These are phyloP conservation scores for Chrysoporthe deuterocubensis DNA, from an alignment of 2,329 filamentous ascomycete genomes.

Conservation along the genomic window DNA sequence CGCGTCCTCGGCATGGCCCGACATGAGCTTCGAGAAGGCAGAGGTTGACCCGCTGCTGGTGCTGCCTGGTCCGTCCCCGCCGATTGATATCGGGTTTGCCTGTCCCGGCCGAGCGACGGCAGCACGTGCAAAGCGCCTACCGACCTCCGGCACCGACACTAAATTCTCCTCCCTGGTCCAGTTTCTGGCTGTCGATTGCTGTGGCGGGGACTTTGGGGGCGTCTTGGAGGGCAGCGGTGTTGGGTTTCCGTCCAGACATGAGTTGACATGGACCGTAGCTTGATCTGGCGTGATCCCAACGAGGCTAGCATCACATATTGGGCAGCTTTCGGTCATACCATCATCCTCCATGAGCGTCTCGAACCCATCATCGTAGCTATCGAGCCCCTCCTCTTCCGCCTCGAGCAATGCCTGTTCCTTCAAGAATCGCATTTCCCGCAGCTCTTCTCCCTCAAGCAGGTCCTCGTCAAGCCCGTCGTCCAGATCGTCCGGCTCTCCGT, in stretches of 20 bases:
- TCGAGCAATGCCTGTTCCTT: slow-evolving; percentile 73
- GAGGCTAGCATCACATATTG: slow-evolving; percentile 74
- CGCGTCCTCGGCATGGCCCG: slow-evolving; percentile 82
- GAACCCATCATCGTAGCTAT: slow-evolving; percentile 40
- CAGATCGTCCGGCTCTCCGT: slow-evolving; percentile 45
- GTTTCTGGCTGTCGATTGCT: slow-evolving; percentile 23
- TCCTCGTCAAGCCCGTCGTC: slow-evolving; percentile 62
- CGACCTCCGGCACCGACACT: slow-evolving; percentile 45
- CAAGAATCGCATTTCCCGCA: slow-evolving; percentile 71
- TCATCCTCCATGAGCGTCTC: slow-evolving; percentile 38
- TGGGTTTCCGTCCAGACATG: slow-evolving; percentile 84
- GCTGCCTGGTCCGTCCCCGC: slow-evolving; percentile 32
- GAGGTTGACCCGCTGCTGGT: slow-evolving; percentile 54
- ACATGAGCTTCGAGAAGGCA: slow-evolving; percentile 93
- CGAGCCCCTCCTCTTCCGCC: slow-evolving; percentile 54
- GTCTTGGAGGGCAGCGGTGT: slow-evolving; percentile 53
- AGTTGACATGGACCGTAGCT: slow-evolving; percentile 85
- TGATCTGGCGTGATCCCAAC: slow-evolving; percentile 65
- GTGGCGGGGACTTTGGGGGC: slow-evolving; percentile 28
- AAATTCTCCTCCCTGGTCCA: slow-evolving; percentile 24
- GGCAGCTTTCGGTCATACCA: slow-evolving; percentile 60
- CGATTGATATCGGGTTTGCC: slow-evolving; percentile 72
- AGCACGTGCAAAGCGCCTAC: slow-evolving; percentile 68
- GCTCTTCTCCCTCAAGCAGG: slow-evolving; percentile 64
- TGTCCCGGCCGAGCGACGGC: slow-evolving; percentile 79